phyloP scores from a whole-genome alignment of 2,329 filamentous ascomycete genomes.

The Hypoxylon sp. region DNA sequence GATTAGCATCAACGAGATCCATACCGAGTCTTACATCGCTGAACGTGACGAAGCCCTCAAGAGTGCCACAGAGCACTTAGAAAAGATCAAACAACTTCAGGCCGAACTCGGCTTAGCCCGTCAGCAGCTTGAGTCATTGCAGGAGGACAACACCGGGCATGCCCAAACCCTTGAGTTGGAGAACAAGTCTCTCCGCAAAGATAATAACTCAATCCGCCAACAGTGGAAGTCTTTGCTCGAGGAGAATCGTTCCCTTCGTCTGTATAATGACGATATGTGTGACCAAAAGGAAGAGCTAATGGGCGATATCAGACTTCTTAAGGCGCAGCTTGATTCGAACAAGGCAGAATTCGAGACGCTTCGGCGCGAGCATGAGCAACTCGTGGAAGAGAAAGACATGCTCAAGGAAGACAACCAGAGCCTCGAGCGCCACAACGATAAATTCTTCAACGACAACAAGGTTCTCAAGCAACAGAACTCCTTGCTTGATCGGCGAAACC shows the following conservation, averaged over 20 bases:
- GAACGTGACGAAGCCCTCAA: conserved; percentile 77
- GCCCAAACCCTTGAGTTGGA: conserved; percentile 58
- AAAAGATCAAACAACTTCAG: conserved; percentile 64
- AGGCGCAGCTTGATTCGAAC: conserved; percentile 55
- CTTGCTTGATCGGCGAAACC: conserved; percentile 62
- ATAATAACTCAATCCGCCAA: conserved; percentile 60
- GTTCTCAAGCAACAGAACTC: conserved; percentile 60
- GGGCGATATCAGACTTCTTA: conserved; percentile 51
- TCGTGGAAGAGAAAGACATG: conserved; percentile 58
- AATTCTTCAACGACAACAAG: conserved; percentile 67
- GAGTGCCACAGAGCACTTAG: conserved; percentile 68
- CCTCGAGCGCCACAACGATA: conserved; percentile 69
- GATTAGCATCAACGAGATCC: conserved; percentile 72
- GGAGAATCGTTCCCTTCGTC: conserved; percentile 63
- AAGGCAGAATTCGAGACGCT: conserved; percentile 61
- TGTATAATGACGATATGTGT: conserved; percentile 59
- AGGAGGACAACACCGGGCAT: conserved; percentile 51
- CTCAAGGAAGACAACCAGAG: conserved; percentile 67
- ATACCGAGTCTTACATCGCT: conserved; percentile 72
- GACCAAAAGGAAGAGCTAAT: conserved; percentile 63
- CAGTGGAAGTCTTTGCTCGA: conserved; percentile 61
- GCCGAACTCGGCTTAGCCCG: conserved; percentile 60
- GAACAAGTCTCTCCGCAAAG: conserved; percentile 59
- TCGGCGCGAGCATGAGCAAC: conserved; percentile 51
- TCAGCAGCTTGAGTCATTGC: conserved; percentile 59